Percentiles rank a stretch among this genome's conserved stretches.
Evolutionary conservation across 805 yeast genomes (phyloP).

Genomic region (Candida xyloterini): DNA sequence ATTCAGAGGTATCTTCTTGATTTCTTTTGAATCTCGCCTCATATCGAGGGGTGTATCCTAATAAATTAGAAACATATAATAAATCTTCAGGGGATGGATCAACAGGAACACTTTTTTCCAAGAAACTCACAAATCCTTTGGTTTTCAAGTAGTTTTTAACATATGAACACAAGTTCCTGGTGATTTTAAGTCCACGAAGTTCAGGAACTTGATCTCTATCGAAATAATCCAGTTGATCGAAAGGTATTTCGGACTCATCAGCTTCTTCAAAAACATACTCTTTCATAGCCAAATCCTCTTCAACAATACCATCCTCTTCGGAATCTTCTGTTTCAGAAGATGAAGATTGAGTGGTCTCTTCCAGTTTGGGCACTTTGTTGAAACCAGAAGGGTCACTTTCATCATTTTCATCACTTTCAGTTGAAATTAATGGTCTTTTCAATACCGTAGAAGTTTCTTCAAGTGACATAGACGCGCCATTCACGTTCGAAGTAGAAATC

Average conservation of each 20-base stretch:
- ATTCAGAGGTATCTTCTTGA: conserved; percentile 12
- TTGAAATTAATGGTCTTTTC: conserved; percentile 2
- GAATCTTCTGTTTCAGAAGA: conserved; percentile 5
- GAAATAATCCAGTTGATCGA: conserved; percentile 13
- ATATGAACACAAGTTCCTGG: conserved; percentile 42
- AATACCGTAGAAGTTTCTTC: neutral
- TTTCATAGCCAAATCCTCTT: conserved; percentile 9
- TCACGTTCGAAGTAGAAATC: conserved; percentile 3
- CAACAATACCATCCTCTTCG: conserved; percentile 1
- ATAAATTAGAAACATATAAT: conserved; percentile 49
- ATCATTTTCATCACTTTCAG: conserved; percentile 5
- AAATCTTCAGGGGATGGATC: conserved; percentile 59
- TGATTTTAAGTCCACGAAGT: conserved; percentile 24
- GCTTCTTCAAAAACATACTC: conserved; percentile 4
- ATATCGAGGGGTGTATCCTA: conserved; percentile 51
- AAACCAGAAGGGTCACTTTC: neutral
- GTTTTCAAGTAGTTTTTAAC: conserved; percentile 54
- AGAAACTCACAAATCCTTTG: conserved; percentile 59
- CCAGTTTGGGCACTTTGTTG: conserved; percentile 3
- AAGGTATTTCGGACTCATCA: conserved; percentile 5
- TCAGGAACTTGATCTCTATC: conserved; percentile 20
- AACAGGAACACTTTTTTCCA: conserved; percentile 51
- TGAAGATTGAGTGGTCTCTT: neutral
- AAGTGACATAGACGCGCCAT: conserved; percentile 1
- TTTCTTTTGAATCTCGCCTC: conserved; percentile 11